Evolutionary conservation across 176 grass and related monocot genomes (phyloP), one percentile per base, ranked within the genome.

Genomic region (Ensete ventricosum): DNA sequence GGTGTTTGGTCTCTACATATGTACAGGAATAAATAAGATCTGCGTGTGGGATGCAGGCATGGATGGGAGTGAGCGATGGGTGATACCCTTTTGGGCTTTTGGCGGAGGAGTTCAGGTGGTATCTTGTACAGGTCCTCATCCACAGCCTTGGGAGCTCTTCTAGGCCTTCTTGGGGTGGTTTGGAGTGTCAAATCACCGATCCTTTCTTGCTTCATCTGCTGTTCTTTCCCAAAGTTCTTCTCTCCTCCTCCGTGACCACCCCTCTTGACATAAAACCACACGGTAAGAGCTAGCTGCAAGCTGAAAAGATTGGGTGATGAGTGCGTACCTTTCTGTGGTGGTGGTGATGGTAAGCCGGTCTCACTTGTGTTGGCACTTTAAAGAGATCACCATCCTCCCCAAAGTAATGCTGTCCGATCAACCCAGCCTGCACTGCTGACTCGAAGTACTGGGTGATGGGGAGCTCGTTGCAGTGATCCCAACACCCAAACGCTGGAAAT

Each of bases 81-180:
- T 50, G 9, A 67, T 49, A 70, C 67, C 43, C 43, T 70, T 19
- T 70, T 70, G 16, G 67, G 67, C 43, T 70, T 70, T 12, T 70
- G 67, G 29, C 20, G 51, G 43, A 70, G 67, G 8, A 70, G 67
- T 17, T 70, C 67, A 2, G 43, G 34, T 1, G 67, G 67, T 19
- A 70, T 70, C 43, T 70, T 70, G 67, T 70, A 70, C 67, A 70
- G 11, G 67, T 70, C 67, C 67, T 50, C 67, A 13, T 70, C 67
- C 10, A 70, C 67, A 2, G 67, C 67, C 67, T 70, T 70, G 17
- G 67, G 9, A 50, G 67, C 67, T 50, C 67, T 43, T 43, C 34
- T 50, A 7, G 67, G 17, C 67, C 67, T 70, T 50, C 67, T 70
- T 3, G 67, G 17, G 2, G 34, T 12, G 9, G 19, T 1, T 9